Percentiles rank a stretch among this genome's conserved stretches.
Evolutionary conservation across 1,139 yeast species (phyloP).

Genomic region (Yamadazyma conglobata): DNA sequence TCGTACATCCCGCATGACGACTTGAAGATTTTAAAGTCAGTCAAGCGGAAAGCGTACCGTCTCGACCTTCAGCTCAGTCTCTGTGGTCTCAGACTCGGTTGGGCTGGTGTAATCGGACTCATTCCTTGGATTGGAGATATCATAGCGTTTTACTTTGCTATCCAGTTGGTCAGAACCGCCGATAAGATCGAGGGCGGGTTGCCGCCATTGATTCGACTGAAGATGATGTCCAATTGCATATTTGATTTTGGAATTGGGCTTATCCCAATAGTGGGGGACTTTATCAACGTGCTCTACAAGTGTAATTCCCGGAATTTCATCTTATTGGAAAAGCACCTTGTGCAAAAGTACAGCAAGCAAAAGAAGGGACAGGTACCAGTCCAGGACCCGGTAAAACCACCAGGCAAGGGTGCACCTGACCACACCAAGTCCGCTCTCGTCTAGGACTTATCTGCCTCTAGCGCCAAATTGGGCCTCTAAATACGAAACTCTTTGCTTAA

Average conservation of each 20-base stretch:
- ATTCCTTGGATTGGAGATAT: constrained; percentile 65
- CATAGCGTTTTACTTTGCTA: constrained; percentile 48
- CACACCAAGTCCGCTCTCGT: too few species aligned
- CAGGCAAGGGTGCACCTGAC: too few species aligned
- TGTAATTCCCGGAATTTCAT: constrained; percentile 73
- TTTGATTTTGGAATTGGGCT: constrained; percentile 69
- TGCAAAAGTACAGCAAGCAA: constrained; percentile 37
- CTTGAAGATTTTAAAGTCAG: constrained; percentile 46
- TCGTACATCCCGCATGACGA: constrained; percentile 54
- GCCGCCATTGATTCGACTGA: constrained; percentile 44
- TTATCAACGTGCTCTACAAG: constrained; percentile 65
- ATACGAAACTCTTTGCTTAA: constrained; percentile 25
- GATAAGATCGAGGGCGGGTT: constrained; percentile 61
- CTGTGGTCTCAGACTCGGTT: constrained; percentile 67
- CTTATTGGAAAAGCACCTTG: constrained; percentile 55
- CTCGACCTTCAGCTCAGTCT: constrained; percentile 60
- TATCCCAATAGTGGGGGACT: constrained; percentile 70
- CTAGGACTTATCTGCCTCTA: too few species aligned
- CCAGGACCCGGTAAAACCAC: too few species aligned
- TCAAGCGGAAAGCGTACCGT: constrained; percentile 60
- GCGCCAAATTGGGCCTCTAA: constrained; percentile 24
- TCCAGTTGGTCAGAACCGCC: constrained; percentile 49
- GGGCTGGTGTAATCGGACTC: constrained; percentile 69
- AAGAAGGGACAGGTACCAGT: too few species aligned
- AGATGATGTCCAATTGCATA: constrained; percentile 58